Percentiles rank a stretch among this genome's conserved stretches.
These are phyloP conservation scores for Plasmodium adleri DNA, from an alignment of 169 alveolate genomes.

Conservation along the genomic window DNA sequence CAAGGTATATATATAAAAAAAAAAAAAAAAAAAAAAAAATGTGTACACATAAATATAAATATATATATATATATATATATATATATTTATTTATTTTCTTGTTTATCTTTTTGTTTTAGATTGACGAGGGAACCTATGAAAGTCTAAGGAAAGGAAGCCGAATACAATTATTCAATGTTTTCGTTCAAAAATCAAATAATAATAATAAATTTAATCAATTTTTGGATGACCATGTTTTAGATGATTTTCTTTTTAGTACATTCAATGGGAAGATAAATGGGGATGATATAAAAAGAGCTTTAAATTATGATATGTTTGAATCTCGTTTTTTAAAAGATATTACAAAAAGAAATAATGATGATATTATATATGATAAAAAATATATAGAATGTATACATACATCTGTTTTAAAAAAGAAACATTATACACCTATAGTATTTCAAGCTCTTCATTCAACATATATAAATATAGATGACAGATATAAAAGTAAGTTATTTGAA, in stretches of 20 bases:
- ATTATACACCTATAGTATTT: slow-evolving; percentile 52
- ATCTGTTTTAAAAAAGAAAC: slow-evolving; percentile 3
- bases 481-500: slow-evolving; percentile 58
- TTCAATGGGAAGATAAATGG: slow-evolving; percentile 3
- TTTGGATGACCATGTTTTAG: slow-evolving; percentile 21
- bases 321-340: slow-evolving; percentile 39
- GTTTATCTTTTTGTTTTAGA: slow-evolving; percentile 9
- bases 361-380: slow-evolving; percentile 9
- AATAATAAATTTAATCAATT: slow-evolving; percentile 34
- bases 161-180: slow-evolving; percentile 44
- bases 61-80: background rate
- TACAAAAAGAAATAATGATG: background rate
- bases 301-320: slow-evolving; percentile 31
- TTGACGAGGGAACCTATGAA: slow-evolving; percentile 65
- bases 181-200: slow-evolving; percentile 35
- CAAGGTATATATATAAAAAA: slow-evolving; percentile 10
- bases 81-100: background rate
- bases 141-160: slow-evolving; percentile 26
- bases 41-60: slow-evolving; percentile 3
- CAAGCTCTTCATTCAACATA: slow-evolving; percentile 57
- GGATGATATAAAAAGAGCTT: slow-evolving; percentile 12
- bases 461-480: slow-evolving; percentile 35
- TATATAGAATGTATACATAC: slow-evolving; percentile 25
- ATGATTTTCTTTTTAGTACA: slow-evolving; percentile 29
- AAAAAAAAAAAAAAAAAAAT: background rate